Percentiles rank a stretch among this genome's conserved stretches.
Conservation (phyloP, 768 basidiomycete genomes). For the Trametes villosa region DNA sequence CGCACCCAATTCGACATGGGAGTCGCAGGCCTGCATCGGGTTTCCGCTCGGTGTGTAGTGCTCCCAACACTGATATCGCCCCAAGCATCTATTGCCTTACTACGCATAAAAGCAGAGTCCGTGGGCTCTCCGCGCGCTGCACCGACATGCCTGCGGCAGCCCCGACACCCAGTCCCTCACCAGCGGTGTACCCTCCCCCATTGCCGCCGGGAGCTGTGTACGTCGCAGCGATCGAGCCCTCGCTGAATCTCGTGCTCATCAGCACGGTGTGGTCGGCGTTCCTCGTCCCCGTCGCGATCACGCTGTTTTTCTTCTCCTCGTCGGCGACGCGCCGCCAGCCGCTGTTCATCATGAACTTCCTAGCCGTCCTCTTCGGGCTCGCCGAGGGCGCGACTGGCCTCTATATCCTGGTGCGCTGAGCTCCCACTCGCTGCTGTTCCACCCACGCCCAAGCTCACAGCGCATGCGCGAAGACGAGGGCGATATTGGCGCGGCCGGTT, state of each 20-base stretch:
- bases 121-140: no score
- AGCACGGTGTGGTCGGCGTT: constrained; percentile 3
- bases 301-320: constrained; percentile 34
- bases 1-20: no score
- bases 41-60: no score
- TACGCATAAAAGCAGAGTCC: no score
- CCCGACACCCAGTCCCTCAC: not conserved
- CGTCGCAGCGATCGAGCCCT: constrained; percentile 3
- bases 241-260: constrained; percentile 12
- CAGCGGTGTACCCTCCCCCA: not conserved
- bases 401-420: constrained; percentile 1
- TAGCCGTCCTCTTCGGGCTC: constrained; percentile 22
- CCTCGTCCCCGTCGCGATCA: constrained; percentile 14
- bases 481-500: not conserved
- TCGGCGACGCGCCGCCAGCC: constrained; percentile 25
- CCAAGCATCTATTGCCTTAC: no score
- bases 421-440: not conserved
- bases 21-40: no score
- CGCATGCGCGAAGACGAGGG: not conserved
- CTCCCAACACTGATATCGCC: no score
- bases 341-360: constrained; percentile 33
- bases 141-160: not conserved
- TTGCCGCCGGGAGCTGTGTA: not conserved
- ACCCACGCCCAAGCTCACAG: not conserved
- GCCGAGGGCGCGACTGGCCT: not conserved